These are phyloP conservation scores for Solanum piurae DNA, from an alignment of 257 asterid genomes.

Conservation along the genomic window DNA sequence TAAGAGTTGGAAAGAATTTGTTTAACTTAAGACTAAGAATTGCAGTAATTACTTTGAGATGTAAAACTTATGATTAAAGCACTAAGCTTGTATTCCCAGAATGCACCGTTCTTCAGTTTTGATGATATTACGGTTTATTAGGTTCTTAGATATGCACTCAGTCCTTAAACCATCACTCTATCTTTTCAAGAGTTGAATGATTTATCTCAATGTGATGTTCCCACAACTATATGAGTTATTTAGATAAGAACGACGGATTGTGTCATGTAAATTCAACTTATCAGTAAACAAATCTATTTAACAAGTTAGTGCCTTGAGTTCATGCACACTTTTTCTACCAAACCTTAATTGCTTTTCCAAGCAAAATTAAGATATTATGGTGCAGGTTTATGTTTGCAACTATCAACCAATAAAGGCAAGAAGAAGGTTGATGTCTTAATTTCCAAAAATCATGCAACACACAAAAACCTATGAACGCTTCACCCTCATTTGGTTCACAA, in stretches of 20 bases:
- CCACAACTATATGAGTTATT: neutral
- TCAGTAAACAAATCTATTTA: neutral
- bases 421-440: neutral
- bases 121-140: neutral
- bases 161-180: neutral
- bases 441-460: neutral
- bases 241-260: neutral
- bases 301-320: neutral
- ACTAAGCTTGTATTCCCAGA: neutral
- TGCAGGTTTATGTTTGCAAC: neutral
- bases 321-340: neutral
- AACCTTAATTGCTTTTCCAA: neutral
- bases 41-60: neutral
- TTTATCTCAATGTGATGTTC: neutral
- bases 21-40: neutral
- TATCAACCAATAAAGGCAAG: neutral
- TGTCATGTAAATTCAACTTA: neutral
- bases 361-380: neutral
- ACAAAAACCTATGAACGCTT: neutral
- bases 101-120: neutral
- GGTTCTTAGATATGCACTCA: neutral
- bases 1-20: neutral
- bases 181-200: neutral
- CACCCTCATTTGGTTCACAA: neutral
- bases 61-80: neutral